These are phyloP conservation scores for Cystoderma amianthinum DNA, from an alignment of 768 basidiomycete species.

Conservation along the genomic window DNA sequence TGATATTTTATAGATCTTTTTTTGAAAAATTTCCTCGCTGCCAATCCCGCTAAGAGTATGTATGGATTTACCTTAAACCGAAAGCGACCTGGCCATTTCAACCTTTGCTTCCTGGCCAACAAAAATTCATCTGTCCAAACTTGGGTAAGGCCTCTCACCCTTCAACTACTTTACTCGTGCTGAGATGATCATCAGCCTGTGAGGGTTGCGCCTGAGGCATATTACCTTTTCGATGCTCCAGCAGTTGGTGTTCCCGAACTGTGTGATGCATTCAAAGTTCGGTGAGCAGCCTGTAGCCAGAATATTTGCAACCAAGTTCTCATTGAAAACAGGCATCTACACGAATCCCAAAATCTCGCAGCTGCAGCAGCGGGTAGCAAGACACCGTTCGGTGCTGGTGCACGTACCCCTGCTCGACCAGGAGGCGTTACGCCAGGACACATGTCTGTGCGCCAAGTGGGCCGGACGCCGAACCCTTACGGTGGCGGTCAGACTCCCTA, in stretches of 20 bases:
- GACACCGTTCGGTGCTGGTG: conserved; percentile 72
- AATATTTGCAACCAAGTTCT: conserved; percentile 1
- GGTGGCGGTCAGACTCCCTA: conserved; percentile 43
- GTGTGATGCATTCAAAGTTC: conserved; percentile 95
- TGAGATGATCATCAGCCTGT: conserved; percentile 50
- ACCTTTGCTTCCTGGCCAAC: conserved; percentile 88
- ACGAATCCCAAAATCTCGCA: conserved; percentile 64
- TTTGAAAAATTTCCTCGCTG: conserved; percentile 84
- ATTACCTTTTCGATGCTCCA: conserved; percentile 84
- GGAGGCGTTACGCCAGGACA: conserved; percentile 79
- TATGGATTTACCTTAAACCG: conserved; percentile 94
- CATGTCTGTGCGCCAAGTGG: conserved; percentile 65
- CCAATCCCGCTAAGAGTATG: conserved; percentile 90
- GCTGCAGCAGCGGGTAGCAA: conserved; percentile 52
- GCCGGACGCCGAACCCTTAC: conserved; percentile 80
- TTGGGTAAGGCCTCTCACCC: conserved; percentile 56
- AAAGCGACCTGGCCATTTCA: conserved; percentile 88
- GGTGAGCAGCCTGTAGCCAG: conserved; percentile 30
- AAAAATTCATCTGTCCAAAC: conserved; percentile 85
- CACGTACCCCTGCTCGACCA: conserved; percentile 72
- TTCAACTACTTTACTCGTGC: conserved; percentile 3
- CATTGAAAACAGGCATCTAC: conserved; percentile 50
- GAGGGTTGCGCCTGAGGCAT: conserved; percentile 82
- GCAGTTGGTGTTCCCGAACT: conserved; percentile 89
- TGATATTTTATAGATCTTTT: conserved; percentile 58